Evolutionary conservation across 1,139 yeast species (phyloP).

Genomic region (Suhomyces guaymorum): DNA sequence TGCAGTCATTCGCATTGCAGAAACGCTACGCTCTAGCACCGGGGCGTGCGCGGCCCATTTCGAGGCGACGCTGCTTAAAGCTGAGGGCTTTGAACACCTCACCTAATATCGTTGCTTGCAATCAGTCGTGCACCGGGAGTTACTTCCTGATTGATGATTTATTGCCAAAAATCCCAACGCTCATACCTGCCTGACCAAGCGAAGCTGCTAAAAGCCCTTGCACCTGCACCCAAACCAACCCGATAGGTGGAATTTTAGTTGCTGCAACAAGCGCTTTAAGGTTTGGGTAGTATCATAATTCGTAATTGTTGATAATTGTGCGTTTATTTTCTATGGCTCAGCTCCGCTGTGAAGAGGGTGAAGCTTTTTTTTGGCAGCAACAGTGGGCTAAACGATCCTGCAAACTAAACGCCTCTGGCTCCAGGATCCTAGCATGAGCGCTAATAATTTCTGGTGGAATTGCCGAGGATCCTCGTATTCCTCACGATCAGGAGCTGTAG

Average conservation of each 20-base stretch:
- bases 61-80: neutral
- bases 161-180: too few species aligned
- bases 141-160: too few species aligned
- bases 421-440: too few species aligned
- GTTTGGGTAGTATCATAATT: neutral
- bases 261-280: constrained; percentile 1
- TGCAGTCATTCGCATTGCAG: constrained; percentile 5
- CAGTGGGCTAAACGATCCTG: too few species aligned
- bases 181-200: neutral
- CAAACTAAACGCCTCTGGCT: too few species aligned
- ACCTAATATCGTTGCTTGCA: too few species aligned
- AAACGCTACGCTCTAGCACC: neutral
- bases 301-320: constrained; percentile 2
- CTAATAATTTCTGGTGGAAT: too few species aligned
- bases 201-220: neutral
- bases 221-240: neutral
- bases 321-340: neutral
- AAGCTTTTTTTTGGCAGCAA: neutral
- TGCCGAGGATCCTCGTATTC: too few species aligned
- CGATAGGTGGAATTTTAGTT: neutral
- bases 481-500: too few species aligned
- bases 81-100: neutral
- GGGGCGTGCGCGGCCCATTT: neutral
- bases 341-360: neutral
- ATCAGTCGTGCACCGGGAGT: too few species aligned